Conservation (phyloP, 2,329 filamentous ascomycete genomes). For the Botrytis deweyae region DNA sequence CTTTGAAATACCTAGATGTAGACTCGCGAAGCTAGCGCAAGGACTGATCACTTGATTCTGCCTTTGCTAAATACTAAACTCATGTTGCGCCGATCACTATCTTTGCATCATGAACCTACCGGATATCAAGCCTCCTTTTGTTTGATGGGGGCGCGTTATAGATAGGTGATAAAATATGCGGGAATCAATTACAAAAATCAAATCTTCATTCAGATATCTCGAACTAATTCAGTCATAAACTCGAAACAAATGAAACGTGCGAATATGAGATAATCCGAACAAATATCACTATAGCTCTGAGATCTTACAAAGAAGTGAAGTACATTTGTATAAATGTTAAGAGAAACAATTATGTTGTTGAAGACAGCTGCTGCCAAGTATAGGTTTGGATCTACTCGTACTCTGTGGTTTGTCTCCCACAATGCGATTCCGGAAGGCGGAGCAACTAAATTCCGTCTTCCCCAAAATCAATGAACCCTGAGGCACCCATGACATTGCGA, state of each 20-base stretch:
- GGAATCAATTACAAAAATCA: background rate
- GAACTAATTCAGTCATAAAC: background rate
- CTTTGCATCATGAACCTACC: background rate
- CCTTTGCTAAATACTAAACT: background rate
- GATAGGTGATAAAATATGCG: background rate
- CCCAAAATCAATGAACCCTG: background rate
- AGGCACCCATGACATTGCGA: conserved; percentile 16
- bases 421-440: background rate
- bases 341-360: background rate
- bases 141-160: background rate
- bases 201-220: background rate
- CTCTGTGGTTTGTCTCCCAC: background rate
- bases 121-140: background rate
- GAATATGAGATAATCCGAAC: background rate
- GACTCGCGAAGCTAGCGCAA: background rate
- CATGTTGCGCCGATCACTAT: background rate
- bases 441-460: background rate
- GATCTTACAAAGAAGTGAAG: background rate
- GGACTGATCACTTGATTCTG: background rate
- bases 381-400: background rate
- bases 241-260: background rate
- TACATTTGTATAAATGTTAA: background rate
- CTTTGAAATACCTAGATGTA: background rate
- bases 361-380: background rate
- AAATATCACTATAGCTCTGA: background rate